Base-by-base conservation (phyloP, 371 early-diverging fungal species). In the Mucor mucedo region DNA sequence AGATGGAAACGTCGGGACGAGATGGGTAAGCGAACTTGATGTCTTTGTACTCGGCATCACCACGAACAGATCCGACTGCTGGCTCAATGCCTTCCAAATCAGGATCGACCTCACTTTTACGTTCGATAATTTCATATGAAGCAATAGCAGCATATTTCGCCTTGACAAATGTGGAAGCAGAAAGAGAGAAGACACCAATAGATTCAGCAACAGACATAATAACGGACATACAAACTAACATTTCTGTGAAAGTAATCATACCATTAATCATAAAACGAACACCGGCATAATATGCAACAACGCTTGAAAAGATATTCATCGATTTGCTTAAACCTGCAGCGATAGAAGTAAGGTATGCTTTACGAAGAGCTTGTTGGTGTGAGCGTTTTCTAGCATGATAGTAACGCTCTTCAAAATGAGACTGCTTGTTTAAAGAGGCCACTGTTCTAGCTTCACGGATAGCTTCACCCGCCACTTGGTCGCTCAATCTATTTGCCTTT, bases 11-110 rank as follows among this genome's bases (percentile, higher is more conserved):
- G 62, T 91, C 80, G 4, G 87, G 87, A n/a, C 96, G 87, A 49
- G 89, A 84, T 30, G 97, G 97, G 70, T 98, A 95, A n/a, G 73
- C 68, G 74, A 96, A 96, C 3, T 82, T 72, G 14, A 90, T 86
- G 56, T 87, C 64, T 28, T 81, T 66, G 45, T 90, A 82, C 0
- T 55, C 49, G 42, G 90, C 69, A 16, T 84, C 77, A 29, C 91
- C 92, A 35, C 32, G 52, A 41, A 91, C 55, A 1, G 58, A 30
- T 10, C 60, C 58, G 6, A 53, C 29, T 27, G 72, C 69, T 27
- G 82, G 70, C 41, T 80, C 79, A 27, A 78, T 69, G 2, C 89
- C 90, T 66, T 82, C 82, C 30, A 81, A 63, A 41, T 87, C 82
- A 16, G 87, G 79, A 67, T 95, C 88, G 71, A 94, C 93, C 33